phyloP scores from a whole-genome alignment of 2,329 filamentous ascomycete species.

The Sporothrix pseudoabietina region DNA sequence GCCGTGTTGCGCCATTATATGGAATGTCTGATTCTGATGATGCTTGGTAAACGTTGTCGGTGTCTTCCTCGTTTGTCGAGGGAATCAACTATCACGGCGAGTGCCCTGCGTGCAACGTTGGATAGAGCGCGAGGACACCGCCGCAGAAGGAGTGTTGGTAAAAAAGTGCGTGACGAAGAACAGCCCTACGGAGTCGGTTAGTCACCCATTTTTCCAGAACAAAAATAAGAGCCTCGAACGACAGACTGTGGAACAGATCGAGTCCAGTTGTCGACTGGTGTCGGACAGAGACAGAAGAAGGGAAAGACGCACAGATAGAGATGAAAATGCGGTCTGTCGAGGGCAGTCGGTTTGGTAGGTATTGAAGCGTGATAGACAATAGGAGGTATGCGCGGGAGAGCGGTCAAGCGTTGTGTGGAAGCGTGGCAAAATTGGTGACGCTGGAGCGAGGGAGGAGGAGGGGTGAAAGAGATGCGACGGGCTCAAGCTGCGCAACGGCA shows the following conservation, averaged over 20 bases:
- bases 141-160: background rate
- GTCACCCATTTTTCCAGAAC: constrained; percentile 16
- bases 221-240: background rate
- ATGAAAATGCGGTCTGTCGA: constrained; percentile 32
- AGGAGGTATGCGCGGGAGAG: constrained; percentile 7
- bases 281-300: background rate
- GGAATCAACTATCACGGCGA: background rate
- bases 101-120: background rate
- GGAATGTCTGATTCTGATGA: background rate
- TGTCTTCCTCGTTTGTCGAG: background rate
- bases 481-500: background rate
- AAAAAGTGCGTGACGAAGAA: background rate
- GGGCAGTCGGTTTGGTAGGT: background rate
- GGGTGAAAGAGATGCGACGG: background rate
- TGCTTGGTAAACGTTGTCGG: too few relatives aligned
- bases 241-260: background rate
- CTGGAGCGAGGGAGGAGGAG: background rate
- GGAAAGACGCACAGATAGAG: background rate
- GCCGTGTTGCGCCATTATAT: constrained; percentile 57
- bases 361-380: background rate
- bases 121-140: background rate
- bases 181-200: constrained; percentile 5
- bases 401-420: constrained; percentile 5
- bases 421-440: constrained; percentile 2
- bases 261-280: background rate